Evolutionary conservation across 164 flowering plant genomes (phyloP).

Genomic region (Stephania yunnanensis): DNA sequence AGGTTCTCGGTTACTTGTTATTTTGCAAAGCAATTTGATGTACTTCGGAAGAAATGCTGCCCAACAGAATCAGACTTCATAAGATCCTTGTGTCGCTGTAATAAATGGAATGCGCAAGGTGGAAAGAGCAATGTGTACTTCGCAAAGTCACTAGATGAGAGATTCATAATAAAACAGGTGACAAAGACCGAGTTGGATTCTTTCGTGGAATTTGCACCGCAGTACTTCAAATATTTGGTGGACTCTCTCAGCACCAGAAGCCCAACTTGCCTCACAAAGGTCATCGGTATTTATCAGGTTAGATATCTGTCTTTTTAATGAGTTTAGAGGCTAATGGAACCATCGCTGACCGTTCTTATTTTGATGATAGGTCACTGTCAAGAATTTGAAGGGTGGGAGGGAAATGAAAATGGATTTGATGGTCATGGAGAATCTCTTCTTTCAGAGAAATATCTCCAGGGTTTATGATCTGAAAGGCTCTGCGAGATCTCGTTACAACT

Average conservation of each 20-base stretch:
- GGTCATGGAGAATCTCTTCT: slow-evolving; percentile 92
- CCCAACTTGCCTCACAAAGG: slow-evolving; percentile 79
- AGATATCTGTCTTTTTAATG: slow-evolving; percentile 9
- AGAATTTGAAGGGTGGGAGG: slow-evolving; percentile 60
- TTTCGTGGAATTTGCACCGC: slow-evolving; percentile 71
- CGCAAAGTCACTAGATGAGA: slow-evolving; percentile 75
- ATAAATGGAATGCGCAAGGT: slow-evolving; percentile 77
- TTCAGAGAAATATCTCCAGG: slow-evolving; percentile 46
- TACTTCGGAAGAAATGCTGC: slow-evolving; percentile 67
- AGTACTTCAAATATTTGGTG: slow-evolving; percentile 65
- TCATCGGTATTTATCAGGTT: slow-evolving; percentile 83
- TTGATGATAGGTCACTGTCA: slow-evolving; percentile 48
- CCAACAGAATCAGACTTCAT: slow-evolving; percentile 63
- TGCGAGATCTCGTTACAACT: slow-evolving; percentile 59
- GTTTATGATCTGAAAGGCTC: slow-evolving; percentile 88
- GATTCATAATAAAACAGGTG: slow-evolving; percentile 75
- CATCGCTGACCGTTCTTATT: neutral
- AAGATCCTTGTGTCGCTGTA: slow-evolving; percentile 70
- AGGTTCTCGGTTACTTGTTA: slow-evolving; percentile 69
- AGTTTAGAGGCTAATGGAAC: neutral
- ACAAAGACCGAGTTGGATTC: slow-evolving; percentile 80
- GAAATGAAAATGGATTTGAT: slow-evolving; percentile 73
- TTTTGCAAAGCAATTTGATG: slow-evolving; percentile 74
- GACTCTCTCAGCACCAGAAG: slow-evolving; percentile 56
- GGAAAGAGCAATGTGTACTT: slow-evolving; percentile 88